These are phyloP conservation scores for Sphagnum fallax DNA, from an alignment of 228 moss, liverwort and hornwort genomes.

Conservation along the genomic window DNA sequence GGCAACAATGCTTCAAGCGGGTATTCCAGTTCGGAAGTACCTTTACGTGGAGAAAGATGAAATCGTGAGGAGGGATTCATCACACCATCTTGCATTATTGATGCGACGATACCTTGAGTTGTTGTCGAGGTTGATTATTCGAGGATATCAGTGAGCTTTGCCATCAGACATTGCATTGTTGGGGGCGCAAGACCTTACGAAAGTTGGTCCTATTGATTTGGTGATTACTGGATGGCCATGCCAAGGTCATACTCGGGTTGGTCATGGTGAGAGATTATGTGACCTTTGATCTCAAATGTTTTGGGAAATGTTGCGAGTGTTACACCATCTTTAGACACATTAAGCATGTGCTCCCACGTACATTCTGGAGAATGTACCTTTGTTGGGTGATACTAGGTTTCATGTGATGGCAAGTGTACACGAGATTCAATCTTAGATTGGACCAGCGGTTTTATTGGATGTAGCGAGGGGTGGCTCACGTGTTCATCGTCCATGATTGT, in stretches of 20 bases:
- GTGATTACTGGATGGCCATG: conserved; percentile 5
- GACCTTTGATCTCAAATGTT: too few relatives aligned
- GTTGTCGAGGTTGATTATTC: background rate
- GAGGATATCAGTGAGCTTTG: background rate
- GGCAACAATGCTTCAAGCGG: background rate
- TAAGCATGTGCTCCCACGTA: too few relatives aligned
- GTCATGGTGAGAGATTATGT: too few relatives aligned
- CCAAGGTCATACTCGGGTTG: too few relatives aligned
- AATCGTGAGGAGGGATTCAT: background rate
- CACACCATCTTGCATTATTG: background rate
- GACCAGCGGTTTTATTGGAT: background rate
- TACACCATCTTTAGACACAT: background rate
- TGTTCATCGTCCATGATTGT: background rate
- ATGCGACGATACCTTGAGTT: background rate
- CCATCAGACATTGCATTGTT: background rate
- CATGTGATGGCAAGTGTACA: too few relatives aligned
- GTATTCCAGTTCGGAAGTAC: background rate
- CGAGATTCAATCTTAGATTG: background rate
- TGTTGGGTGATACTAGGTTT: background rate
- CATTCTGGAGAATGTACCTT: background rate
- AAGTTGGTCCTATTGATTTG: conserved; percentile 2
- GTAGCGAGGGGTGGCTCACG: background rate
- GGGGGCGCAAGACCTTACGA: background rate
- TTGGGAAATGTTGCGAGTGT: too few relatives aligned
- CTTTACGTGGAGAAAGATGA: conserved; percentile 2